phyloP scores from a whole-genome alignment of 2,329 filamentous ascomycete species.

The Colletotrichum sidae region DNA sequence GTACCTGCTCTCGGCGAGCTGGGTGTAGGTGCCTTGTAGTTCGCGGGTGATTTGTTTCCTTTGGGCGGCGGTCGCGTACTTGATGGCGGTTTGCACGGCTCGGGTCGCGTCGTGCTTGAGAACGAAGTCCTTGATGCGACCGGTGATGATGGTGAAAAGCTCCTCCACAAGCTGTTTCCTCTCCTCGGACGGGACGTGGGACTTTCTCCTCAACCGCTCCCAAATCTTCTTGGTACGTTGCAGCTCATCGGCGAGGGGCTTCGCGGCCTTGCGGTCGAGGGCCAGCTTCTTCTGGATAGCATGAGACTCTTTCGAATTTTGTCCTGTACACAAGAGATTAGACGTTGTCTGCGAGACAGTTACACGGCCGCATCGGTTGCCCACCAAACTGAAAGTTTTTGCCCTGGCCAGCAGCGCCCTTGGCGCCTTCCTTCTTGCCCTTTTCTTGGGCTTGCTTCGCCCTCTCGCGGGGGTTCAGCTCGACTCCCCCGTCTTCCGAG shows the following conservation, averaged over 20 bases:
- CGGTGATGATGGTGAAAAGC: constrained; percentile 91
- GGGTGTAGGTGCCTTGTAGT: constrained; percentile 84
- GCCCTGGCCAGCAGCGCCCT: constrained; percentile 43
- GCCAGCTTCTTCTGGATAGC: constrained; percentile 91
- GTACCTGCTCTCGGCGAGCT: constrained; percentile 93
- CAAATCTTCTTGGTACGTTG: constrained; percentile 94
- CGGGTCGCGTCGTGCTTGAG: constrained; percentile 99
- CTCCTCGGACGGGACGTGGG: constrained; percentile 90
- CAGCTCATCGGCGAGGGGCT: constrained; percentile 92
- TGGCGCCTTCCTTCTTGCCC: constrained; percentile 44
- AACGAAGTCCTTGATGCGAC: constrained; percentile 92
- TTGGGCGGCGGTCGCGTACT: constrained; percentile 90
- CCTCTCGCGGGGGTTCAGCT: constrained; percentile 47
- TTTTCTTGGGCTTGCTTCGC: constrained; percentile 48
- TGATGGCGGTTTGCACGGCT: constrained; percentile 95
- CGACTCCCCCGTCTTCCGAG: constrained; percentile 64
- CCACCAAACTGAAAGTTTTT: constrained; percentile 57
- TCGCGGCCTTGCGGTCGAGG: constrained; percentile 89
- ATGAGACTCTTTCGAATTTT: constrained; percentile 86
- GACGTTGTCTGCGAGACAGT: neutral
- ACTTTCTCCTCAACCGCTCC: constrained; percentile 93
- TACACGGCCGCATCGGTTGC: constrained; percentile 36
- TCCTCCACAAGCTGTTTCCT: constrained; percentile 88
- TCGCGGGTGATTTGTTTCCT: constrained; percentile 88
- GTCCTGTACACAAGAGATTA: constrained; percentile 51